Base-by-base conservation (phyloP, 2,329 filamentous ascomycete genomes). In the Sarocladiaceae sp. region DNA sequence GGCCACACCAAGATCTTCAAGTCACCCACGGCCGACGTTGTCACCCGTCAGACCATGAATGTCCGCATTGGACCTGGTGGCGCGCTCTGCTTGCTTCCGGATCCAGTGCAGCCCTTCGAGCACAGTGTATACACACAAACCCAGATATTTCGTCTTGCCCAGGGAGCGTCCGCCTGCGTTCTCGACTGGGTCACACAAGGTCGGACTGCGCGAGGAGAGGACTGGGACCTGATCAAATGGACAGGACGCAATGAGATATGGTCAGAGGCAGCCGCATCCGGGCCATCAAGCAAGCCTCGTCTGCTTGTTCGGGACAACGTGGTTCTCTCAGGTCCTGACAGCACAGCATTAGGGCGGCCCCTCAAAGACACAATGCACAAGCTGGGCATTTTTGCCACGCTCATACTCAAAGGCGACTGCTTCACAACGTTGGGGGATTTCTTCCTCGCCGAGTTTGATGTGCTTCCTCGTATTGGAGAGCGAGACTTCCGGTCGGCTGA, bases 1-100 rank as follows among this genome's bases (percentile, higher is more conserved):
- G 93, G 93, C 50, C 90, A 91, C 70, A 97, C 94, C 55, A 99
- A 97, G 72, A 84, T 99, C 60, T 97, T 96, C 79, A 96, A 94
- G 65, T 88, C 90, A 1, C 68, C 80, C 46, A 72, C 74, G 52
- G 70, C 71, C 31, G 71, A 79, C 37, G 67, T 81, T 12, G 65
- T 80, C 42, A 87, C 84, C 2, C 74, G 76, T 18, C 85, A 88
- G 66, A 72, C 64, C 1, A 66, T 88, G 54, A 65, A 71, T 12
- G 76, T 81, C 28, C 66, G 66, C 3, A 70, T 88, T 50, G 70
- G 74, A 22, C 60, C 73, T 13, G 72, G 68, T 20, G 80, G 75
- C 6, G 78, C 76, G 1, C 71, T 87, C 13, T 86, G 84, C 61
- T 74, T 87, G 55, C 79, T 97, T 11, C 94, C 94, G 0, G 94